These are phyloP conservation scores for Puccinia hordei DNA, from an alignment of 1,284 basidiomycete species.

Conservation along the genomic window DNA sequence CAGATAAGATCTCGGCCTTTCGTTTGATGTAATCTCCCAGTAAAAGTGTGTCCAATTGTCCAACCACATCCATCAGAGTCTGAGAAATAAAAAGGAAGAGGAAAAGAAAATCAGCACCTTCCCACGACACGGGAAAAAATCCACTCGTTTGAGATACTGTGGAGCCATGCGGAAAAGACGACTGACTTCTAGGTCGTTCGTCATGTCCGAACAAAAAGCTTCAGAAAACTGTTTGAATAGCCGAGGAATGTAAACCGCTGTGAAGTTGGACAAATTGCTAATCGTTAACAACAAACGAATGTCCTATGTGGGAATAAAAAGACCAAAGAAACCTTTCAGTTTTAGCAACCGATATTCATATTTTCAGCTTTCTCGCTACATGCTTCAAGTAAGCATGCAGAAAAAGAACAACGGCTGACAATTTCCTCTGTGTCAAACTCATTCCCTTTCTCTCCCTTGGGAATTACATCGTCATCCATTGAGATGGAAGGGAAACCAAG, in stretches of 20 bases:
- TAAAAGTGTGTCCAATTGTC: slow-evolving; percentile 79
- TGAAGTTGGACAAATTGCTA: slow-evolving; percentile 81
- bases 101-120: slow-evolving; percentile 28
- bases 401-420: slow-evolving; percentile 9
- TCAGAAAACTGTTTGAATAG: slow-evolving; percentile 79
- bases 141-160: background rate
- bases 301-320: slow-evolving; percentile 66
- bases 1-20: slow-evolving; percentile 70
- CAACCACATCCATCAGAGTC: slow-evolving; percentile 75
- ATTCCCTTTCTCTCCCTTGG: background rate
- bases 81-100: slow-evolving; percentile 57
- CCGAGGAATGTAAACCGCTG: slow-evolving; percentile 70
- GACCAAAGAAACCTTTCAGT: background rate
- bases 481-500: background rate
- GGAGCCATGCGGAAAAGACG: background rate
- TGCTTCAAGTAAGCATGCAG: background rate
- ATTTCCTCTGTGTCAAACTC: slow-evolving; percentile 32
- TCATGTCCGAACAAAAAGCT: slow-evolving; percentile 73
- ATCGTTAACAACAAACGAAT: slow-evolving; percentile 83
- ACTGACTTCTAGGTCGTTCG: slow-evolving; percentile 72
- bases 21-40: slow-evolving; percentile 84
- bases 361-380: background rate
- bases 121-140: background rate
- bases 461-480: background rate
- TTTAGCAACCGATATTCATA: background rate